Base-by-base conservation (phyloP, 306 rosid species). In the Sphenostylis stenocarpa region DNA sequence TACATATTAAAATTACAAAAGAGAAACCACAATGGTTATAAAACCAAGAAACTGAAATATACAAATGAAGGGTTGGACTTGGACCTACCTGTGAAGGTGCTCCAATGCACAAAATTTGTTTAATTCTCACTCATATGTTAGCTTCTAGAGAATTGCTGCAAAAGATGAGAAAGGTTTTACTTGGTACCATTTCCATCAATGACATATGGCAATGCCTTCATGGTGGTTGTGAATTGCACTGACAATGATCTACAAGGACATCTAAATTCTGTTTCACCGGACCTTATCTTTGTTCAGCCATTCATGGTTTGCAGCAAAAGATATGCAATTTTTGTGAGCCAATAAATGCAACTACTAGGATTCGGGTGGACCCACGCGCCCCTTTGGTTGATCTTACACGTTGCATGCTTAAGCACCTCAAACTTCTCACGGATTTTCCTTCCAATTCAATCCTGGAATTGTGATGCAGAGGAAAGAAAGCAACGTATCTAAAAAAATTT, bases 201-300 rank as follows among this genome's bases (percentile, higher is more conserved):
- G 57, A 29, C 14, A 43, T 24, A 63, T 3, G 47, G 19, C 4
- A 26, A 26, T 70, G 43, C 49, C 3, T 36, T 56, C 7, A 29
- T 31, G 44, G 67, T 71, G 45, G n/a, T 20, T 72, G 41, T n/a
- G 14, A 48, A 36, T 34, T 48, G 33, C 15, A 13, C 14, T 29
- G 43, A 38, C 9, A 71, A 14, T 56, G 44, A 48, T 49, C 2
- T 3, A 29, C 3, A 57, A 48, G 8, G 78, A 70, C 77, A 73
- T 3, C 15, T 24, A 21, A n/a, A 23, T 60, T 55, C 48, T 44
- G 0, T 68, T 23, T 45, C 67, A 10, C 9, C 0, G 56, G 33
- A 2, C 84, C 82, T 75, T 82, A 85, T 85, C 89, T 53, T 6
- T 51, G 67, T 41, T 28, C 62, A 45, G 68, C 86, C 86, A 85